These are phyloP conservation scores for Clitoria ternatea DNA, from an alignment of 306 rosid genomes.

Conservation along the genomic window DNA sequence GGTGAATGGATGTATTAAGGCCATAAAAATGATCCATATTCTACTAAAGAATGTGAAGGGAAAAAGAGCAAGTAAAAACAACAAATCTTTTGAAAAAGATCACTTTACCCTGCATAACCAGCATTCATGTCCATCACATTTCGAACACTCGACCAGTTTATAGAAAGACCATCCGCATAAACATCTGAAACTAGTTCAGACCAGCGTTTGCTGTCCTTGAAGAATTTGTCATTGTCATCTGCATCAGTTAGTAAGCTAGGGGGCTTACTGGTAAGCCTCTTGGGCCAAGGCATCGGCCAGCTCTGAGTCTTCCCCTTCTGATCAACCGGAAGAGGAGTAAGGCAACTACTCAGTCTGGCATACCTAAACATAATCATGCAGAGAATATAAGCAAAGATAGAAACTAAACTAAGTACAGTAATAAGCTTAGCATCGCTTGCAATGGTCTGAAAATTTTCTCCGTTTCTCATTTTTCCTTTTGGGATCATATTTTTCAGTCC, in stretches of 20 bases:
- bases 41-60: not conserved
- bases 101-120: conserved; percentile 90
- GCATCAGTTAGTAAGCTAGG: conserved; percentile 51
- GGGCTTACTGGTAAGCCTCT: conserved; percentile 71
- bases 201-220: conserved; percentile 66
- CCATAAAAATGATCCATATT: not conserved
- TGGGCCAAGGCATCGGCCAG: conserved; percentile 93
- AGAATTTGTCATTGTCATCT: conserved; percentile 41
- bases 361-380: conserved; percentile 55
- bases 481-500: not conserved
- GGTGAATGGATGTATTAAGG: not conserved
- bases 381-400: conserved; percentile 23
- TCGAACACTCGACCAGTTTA: conserved; percentile 75
- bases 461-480: not conserved
- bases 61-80: not conserved
- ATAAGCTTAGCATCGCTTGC: not conserved
- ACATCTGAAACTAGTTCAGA: conserved; percentile 58
- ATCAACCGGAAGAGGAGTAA: conserved; percentile 65
- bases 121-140: conserved; percentile 98
- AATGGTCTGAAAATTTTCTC: not conserved
- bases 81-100: not conserved
- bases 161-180: conserved; percentile 45
- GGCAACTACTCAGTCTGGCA: conserved; percentile 51
- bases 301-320: conserved; percentile 36
- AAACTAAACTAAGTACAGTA: not conserved